Percentiles rank a stretch among this genome's conserved stretches.
Evolutionary conservation across 2,329 filamentous ascomycete genomes (phyloP).

Genomic region (Venturia oleaginea): DNA sequence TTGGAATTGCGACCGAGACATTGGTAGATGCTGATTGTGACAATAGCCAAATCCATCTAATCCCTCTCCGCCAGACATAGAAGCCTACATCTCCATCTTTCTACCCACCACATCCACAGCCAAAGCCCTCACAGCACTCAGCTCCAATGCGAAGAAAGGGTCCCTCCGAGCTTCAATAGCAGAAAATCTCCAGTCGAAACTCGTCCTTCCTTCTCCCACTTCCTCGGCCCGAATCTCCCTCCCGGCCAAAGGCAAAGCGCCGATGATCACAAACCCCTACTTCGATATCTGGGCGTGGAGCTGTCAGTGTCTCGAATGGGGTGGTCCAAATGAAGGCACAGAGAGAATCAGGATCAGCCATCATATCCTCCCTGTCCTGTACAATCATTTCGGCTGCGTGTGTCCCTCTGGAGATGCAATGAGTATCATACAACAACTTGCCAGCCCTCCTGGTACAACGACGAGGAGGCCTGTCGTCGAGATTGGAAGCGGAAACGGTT

Average conservation of each 20-base stretch:
- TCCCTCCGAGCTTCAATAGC: slow-evolving; percentile 52
- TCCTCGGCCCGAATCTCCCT: slow-evolving; percentile 24
- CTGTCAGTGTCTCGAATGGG: slow-evolving; percentile 56
- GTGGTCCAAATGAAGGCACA: slow-evolving; percentile 48
- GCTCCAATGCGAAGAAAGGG: slow-evolving; percentile 55
- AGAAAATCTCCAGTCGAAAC: slow-evolving; percentile 44
- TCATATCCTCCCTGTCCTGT: slow-evolving; percentile 61
- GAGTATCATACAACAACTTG: slow-evolving; percentile 47
- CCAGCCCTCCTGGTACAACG: slow-evolving; percentile 23
- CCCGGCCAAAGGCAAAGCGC: slow-evolving; percentile 24
- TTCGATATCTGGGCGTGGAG: slow-evolving; percentile 59
- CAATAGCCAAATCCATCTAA: slow-evolving; percentile 25
- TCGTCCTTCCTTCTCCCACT: slow-evolving; percentile 38
- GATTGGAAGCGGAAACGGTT: slow-evolving; percentile 63
- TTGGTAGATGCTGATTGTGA: not conserved
- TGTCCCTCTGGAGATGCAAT: slow-evolving; percentile 60
- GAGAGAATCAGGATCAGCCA: slow-evolving; percentile 49
- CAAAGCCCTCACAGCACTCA: slow-evolving; percentile 54
- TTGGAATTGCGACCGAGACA: not conserved
- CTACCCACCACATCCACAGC: slow-evolving; percentile 48
- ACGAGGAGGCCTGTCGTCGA: slow-evolving; percentile 48
- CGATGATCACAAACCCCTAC: slow-evolving; percentile 54
- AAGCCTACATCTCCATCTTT: slow-evolving; percentile 61
- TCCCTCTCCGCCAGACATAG: slow-evolving; percentile 49
- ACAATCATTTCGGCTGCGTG: slow-evolving; percentile 71